Base-by-base conservation (phyloP, 768 basidiomycete species). In the Cyathus striatus region DNA sequence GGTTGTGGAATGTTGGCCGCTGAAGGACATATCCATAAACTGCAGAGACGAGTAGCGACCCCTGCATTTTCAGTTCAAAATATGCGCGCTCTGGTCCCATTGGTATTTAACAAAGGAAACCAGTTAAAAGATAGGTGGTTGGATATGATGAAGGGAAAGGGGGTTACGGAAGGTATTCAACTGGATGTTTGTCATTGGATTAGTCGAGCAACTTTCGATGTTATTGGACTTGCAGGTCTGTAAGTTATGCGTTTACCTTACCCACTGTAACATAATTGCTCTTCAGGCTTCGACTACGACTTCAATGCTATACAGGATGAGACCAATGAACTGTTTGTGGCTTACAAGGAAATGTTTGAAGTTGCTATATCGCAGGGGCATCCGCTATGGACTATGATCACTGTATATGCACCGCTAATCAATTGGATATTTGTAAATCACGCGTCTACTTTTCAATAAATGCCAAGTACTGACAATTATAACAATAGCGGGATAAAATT, bases 341-440 rank as follows among this genome's bases (percentile, higher is more conserved):
- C 90, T 0, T 89, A 90, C 59, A 87, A 81, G 54, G 86, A 91
- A 43, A 88, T 93, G 82, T 92, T 92, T 45, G 83, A 79, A 49
- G 70, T 80, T 4, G 81, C 79, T 14, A 61, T 91, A 14, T 78
- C 83, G 0, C 82, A 81, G 55, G 64, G 72, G 12, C 53, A 58
- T 25, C 61, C 62, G n/a, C 36, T 72, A 20, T 65, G 75, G 46
- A 68, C 71, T 1, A 38, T 82, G 3, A 45, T 81, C 16, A 65
- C 68, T 12, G 65, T 85, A 39, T 85, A 86, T 53, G 61, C 76
- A 16, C 88, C 89, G 5, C 62, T 70, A 23, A 27, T 81, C 7
- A 68, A 72, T 45, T 58, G 52, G 2, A 47, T 85, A 26, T 79
- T 84, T 44, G 83, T 87, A 49, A 58, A 81, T 71, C 12, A 14